Percentiles rank a stretch among this genome's conserved stretches.
Evolutionary conservation across 1,284 basidiomycete species (phyloP).

Genomic region (Ustilago cynodontis): DNA sequence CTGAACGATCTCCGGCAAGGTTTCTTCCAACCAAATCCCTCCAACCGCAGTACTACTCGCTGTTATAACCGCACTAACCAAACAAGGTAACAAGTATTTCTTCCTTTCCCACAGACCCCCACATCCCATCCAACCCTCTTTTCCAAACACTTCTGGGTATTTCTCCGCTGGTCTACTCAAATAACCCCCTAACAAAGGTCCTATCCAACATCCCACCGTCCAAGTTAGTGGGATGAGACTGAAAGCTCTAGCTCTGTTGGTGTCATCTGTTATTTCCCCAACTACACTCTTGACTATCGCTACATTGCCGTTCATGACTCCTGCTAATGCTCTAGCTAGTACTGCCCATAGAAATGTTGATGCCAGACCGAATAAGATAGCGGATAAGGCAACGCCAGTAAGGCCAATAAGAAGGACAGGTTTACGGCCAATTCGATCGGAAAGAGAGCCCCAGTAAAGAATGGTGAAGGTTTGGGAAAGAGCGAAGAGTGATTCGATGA

Average conservation of each 20-base stretch:
- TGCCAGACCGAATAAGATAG: slow-evolving; percentile 69
- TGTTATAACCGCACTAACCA: slow-evolving; percentile 62
- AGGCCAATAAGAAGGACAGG: slow-evolving; percentile 71
- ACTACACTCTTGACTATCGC: slow-evolving; percentile 53
- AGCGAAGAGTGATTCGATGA: slow-evolving; percentile 73
- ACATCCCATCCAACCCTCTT: slow-evolving; percentile 1
- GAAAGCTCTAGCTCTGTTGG: slow-evolving; percentile 58
- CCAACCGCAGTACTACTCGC: slow-evolving; percentile 57
- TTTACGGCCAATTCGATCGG: slow-evolving; percentile 70
- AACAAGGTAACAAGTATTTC: slow-evolving; percentile 55
- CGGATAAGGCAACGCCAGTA: slow-evolving; percentile 64
- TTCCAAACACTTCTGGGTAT: slow-evolving; percentile 36
- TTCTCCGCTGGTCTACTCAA: slow-evolving; percentile 53
- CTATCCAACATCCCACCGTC: slow-evolving; percentile 48
- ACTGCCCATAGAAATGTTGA: slow-evolving; percentile 65
- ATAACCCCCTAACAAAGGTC: slow-evolving; percentile 62
- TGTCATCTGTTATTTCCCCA: slow-evolving; percentile 54
- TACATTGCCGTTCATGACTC: slow-evolving; percentile 57
- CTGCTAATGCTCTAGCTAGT: slow-evolving; percentile 50
- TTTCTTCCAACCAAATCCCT: slow-evolving; percentile 68
- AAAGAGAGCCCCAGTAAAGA: slow-evolving; percentile 68
- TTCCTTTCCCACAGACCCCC: slow-evolving; percentile 49
- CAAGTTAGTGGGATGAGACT: slow-evolving; percentile 52
- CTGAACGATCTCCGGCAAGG: slow-evolving; percentile 50
- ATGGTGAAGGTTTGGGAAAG: slow-evolving; percentile 71